Evolutionary conservation across 139 green algal genomes (phyloP).

Genomic region (Pleodorina starrii): DNA sequence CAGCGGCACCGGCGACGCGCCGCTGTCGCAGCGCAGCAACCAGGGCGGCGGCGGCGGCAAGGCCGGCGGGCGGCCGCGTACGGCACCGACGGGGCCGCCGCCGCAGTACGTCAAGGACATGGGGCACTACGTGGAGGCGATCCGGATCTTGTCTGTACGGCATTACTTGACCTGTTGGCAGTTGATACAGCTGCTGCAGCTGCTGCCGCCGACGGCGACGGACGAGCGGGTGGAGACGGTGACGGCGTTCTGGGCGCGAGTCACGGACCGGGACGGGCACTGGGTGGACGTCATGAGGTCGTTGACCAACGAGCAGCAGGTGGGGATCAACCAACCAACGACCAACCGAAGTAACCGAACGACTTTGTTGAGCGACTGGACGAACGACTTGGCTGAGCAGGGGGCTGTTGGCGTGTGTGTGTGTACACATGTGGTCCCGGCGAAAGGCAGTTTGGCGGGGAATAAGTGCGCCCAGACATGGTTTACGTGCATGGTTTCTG

Average conservation of each 20-base stretch:
- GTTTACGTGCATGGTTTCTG: too few relatives aligned
- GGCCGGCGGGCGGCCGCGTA: neutral
- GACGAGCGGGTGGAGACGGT: constrained; percentile 64
- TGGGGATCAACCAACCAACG: too few relatives aligned
- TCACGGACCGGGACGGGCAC: constrained; percentile 37
- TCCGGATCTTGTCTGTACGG: constrained; percentile 61
- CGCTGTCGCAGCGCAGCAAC: constrained; percentile 3
- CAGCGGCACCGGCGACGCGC: neutral
- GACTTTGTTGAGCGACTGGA: too few relatives aligned
- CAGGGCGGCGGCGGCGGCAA: neutral
- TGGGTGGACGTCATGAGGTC: constrained; percentile 67
- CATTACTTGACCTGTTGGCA: constrained; percentile 62
- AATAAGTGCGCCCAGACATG: too few relatives aligned
- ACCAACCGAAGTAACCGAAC: too few relatives aligned
- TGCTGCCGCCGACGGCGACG: constrained; percentile 55
- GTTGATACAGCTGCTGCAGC: constrained; percentile 65
- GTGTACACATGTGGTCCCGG: too few relatives aligned
- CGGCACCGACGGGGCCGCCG: neutral
- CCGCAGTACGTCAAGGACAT: constrained; percentile 50
- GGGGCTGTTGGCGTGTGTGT: too few relatives aligned
- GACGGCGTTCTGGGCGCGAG: constrained; percentile 66
- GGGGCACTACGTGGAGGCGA: constrained; percentile 48
- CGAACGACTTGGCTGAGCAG: too few relatives aligned
- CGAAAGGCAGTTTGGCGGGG: too few relatives aligned
- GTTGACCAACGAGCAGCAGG: constrained; percentile 64